These are phyloP conservation scores for Aspergillus bridgeri DNA, from an alignment of 495 filamentous ascomycete species.

Conservation along the genomic window DNA sequence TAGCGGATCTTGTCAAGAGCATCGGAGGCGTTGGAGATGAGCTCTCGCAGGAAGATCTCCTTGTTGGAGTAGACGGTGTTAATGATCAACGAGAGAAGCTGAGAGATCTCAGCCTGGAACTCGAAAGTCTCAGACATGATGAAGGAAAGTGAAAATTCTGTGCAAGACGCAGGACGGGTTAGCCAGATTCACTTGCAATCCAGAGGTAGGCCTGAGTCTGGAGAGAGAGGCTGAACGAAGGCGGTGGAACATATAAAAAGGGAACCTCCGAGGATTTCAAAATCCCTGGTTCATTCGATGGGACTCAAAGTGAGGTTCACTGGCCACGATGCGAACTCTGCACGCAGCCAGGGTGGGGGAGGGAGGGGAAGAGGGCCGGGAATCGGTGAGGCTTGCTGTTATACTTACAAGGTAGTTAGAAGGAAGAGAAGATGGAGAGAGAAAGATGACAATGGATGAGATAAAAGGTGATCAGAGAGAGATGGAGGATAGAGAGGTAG, in stretches of 20 bases:
- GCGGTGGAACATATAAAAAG: neutral
- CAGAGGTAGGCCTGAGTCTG: no score
- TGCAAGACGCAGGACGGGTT: neutral
- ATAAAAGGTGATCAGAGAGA: no score
- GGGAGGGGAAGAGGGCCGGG: neutral
- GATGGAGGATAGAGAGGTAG: conserved; percentile 3
- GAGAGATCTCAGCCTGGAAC: conserved; percentile 99
- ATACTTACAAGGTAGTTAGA: neutral
- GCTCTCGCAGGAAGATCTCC: conserved; percentile 98
- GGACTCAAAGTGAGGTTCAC: no score
- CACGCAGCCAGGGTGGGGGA: neutral
- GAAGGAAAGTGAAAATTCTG: conserved; percentile 24
- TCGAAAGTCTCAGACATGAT: conserved; percentile 95
- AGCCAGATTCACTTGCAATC: neutral
- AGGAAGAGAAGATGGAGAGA: neutral
- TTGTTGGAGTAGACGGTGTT: conserved; percentile 99
- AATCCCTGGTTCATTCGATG: neutral
- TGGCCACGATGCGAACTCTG: neutral
- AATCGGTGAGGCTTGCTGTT: no score
- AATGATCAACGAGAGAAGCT: conserved; percentile 98
- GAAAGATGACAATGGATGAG: neutral
- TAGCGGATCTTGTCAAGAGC: conserved; percentile 99
- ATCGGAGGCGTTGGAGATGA: conserved; percentile 97
- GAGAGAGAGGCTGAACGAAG: neutral
- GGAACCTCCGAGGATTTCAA: neutral